Evolutionary conservation across 306 rosid species (phyloP).

Genomic region (Urtica urens): DNA sequence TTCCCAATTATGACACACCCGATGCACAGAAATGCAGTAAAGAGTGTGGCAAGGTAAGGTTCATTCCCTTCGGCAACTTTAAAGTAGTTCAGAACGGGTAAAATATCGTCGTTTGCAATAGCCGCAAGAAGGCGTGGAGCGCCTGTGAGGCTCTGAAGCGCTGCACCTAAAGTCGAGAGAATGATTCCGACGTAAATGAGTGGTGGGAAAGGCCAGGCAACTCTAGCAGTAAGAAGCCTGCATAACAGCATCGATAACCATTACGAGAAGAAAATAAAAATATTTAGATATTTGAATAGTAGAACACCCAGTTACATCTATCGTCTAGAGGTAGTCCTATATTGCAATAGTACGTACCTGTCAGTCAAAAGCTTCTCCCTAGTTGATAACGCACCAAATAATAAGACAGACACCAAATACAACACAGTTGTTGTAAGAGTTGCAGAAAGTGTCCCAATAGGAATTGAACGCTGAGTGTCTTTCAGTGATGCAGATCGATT

Average conservation of each 20-base stretch:
- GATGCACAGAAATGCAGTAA: constrained; percentile 74
- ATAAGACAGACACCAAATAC: constrained; percentile 69
- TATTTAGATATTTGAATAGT: background rate
- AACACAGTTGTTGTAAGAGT: constrained; percentile 61
- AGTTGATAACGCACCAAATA: constrained; percentile 82
- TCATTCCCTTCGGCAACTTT: constrained; percentile 74
- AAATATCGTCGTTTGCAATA: constrained; percentile 92
- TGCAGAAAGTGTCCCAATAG: constrained; percentile 86
- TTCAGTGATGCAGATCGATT: constrained; percentile 88
- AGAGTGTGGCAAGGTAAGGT: constrained; percentile 85
- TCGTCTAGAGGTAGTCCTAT: too few relatives aligned
- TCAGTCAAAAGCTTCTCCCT: constrained; percentile 78
- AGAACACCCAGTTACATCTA: background rate
- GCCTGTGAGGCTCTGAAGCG: constrained; percentile 98
- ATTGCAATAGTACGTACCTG: too few relatives aligned
- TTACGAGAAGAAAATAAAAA: constrained; percentile 1
- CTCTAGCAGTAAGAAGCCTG: constrained; percentile 92
- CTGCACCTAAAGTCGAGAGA: constrained; percentile 98
- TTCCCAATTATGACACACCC: constrained; percentile 96
- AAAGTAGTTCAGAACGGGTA: constrained; percentile 90
- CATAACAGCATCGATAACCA: constrained; percentile 29
- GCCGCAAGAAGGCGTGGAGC: constrained; percentile 99
- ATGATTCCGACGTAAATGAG: constrained; percentile 86
- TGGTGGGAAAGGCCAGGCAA: constrained; percentile 97
- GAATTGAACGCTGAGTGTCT: constrained; percentile 97